Evolutionary conservation across 805 yeast genomes (phyloP).

Genomic region (Clavispora asparagi): DNA sequence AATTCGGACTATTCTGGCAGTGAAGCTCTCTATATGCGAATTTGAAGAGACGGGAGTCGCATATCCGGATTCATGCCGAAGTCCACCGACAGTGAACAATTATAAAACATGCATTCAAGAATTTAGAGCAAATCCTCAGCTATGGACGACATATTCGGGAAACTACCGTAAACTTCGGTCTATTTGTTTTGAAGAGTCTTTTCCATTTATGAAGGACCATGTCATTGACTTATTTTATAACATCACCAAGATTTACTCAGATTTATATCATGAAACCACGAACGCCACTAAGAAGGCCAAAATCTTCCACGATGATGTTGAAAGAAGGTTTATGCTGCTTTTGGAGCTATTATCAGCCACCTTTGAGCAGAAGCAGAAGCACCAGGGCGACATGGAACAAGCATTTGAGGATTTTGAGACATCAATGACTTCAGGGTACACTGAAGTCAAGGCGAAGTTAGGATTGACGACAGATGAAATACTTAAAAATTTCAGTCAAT

Average conservation of each 20-base stretch:
- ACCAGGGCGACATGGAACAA: neutral
- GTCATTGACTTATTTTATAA: slow-evolving; percentile 42
- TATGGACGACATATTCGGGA: slow-evolving; percentile 75
- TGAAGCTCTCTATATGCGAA: slow-evolving; percentile 50
- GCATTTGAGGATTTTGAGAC: slow-evolving; percentile 3
- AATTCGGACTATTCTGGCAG: slow-evolving; percentile 36
- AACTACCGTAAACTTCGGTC: slow-evolving; percentile 50
- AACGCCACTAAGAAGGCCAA: neutral
- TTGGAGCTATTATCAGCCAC: slow-evolving; percentile 1
- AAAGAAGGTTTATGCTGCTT: slow-evolving; percentile 2
- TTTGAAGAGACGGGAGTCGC: slow-evolving; percentile 42
- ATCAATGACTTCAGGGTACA: neutral
- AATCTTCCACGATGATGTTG: slow-evolving; percentile 2
- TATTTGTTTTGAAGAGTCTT: slow-evolving; percentile 48
- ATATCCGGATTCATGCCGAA: slow-evolving; percentile 25
- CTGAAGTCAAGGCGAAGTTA: neutral
- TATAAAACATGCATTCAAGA: slow-evolving; percentile 34
- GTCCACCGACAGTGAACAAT: slow-evolving; percentile 9
- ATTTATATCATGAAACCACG: slow-evolving; percentile 6
- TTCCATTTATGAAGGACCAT: slow-evolving; percentile 50
- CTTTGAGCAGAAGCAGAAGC: neutral
- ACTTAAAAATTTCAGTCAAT: neutral
- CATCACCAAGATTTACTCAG: slow-evolving; percentile 30
- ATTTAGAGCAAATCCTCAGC: slow-evolving; percentile 45
- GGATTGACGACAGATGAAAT: neutral